phyloP scores from a whole-genome alignment of 192 early-diverging fungal species.

The Neocallimastix lanati region DNA sequence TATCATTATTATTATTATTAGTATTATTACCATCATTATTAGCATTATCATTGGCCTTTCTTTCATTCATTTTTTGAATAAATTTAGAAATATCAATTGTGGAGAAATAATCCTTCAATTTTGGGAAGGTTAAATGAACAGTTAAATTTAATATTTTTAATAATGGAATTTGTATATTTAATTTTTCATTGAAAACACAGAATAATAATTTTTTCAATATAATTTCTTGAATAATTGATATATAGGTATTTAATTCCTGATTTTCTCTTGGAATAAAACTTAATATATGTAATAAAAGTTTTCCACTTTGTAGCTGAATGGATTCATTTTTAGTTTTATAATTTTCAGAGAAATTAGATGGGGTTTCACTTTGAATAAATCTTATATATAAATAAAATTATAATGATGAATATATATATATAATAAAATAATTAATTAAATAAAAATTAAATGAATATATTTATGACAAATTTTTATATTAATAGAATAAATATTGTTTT shows the following conservation, averaged over 20 bases:
- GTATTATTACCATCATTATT: not conserved
- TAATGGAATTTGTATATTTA: not conserved
- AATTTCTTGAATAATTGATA: not conserved
- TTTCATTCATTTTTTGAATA: not conserved
- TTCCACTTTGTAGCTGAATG: not conserved
- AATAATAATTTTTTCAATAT: not conserved
- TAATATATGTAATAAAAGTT: not conserved
- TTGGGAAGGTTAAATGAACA: not conserved
- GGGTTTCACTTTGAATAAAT: not conserved
- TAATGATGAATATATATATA: no score
- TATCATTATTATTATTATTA: not conserved
- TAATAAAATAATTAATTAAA: no score
- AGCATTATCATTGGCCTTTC: not conserved
- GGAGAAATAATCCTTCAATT: not conserved
- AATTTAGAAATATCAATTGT: not conserved
- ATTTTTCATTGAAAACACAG: not conserved
- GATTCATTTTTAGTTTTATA: not conserved
- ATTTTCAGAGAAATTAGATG: not conserved
- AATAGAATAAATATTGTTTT: no score
- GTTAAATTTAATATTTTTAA: not conserved
- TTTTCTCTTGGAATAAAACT: not conserved
- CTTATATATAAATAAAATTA: not conserved
- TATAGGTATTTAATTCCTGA: not conserved
- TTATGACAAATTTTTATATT: no score
- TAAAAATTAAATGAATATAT: no score